phyloP scores from a whole-genome alignment of 2,329 filamentous ascomycete genomes.

The Exophiala alcalophila region DNA sequence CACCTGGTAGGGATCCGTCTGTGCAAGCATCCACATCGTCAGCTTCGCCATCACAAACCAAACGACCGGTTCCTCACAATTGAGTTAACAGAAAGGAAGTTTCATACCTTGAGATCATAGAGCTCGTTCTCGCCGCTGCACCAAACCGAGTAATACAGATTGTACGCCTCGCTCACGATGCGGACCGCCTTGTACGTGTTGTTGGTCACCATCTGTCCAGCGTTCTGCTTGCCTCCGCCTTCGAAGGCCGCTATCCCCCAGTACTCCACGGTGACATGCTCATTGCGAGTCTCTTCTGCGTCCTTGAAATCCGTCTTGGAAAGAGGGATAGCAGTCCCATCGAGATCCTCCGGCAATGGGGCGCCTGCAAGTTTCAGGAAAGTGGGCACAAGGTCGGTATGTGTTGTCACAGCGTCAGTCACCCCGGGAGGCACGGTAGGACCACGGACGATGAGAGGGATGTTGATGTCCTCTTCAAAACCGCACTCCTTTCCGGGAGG shows the following conservation, averaged over 20 bases:
- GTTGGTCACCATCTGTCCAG: conserved; percentile 5
- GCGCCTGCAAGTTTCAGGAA: conserved; percentile 46
- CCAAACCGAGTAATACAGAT: conserved; percentile 42
- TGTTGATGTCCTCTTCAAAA: conserved; percentile 58
- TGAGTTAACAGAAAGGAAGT: no score
- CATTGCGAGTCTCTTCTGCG: conserved; percentile 41
- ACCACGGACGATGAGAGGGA: conserved; percentile 58
- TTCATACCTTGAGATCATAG: conserved; percentile 33
- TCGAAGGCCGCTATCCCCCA: conserved; percentile 45
- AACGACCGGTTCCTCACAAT: no score
- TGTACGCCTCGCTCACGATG: conserved; percentile 35
- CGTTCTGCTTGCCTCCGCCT: background rate
- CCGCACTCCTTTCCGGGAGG: conserved; percentile 56
- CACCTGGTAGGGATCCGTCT: no score
- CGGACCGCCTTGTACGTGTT: conserved; percentile 42
- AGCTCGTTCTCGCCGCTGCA: conserved; percentile 39
- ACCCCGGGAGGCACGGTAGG: conserved; percentile 49
- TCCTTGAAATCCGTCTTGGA: conserved; percentile 25
- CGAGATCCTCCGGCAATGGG: conserved; percentile 33
- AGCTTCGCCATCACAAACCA: no score
- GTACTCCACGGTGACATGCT: conserved; percentile 58
- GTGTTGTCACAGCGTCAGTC: conserved; percentile 53
- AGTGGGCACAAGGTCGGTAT: conserved; percentile 63
- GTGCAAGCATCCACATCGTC: no score
- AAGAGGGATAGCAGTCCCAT: conserved; percentile 7